These are phyloP conservation scores for Calonectria leucothoes DNA, from an alignment of 2,329 filamentous ascomycete genomes.

Conservation along the genomic window DNA sequence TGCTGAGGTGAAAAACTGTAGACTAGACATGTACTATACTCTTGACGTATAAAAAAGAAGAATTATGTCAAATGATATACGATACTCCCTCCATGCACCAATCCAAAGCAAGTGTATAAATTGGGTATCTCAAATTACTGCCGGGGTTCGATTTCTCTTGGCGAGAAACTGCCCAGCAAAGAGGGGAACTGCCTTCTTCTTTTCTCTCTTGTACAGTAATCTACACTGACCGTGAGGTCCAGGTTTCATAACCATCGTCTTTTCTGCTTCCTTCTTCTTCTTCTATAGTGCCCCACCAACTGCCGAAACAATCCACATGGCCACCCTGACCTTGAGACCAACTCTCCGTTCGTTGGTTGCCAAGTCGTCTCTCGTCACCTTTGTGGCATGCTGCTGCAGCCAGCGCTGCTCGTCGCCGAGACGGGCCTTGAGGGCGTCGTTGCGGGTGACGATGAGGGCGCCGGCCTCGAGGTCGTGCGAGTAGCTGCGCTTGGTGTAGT, in stretches of 20 bases:
- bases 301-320: conserved; percentile 92
- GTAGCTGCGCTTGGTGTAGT: conserved; percentile 96
- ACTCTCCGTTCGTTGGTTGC: conserved; percentile 85
- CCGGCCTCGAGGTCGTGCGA: conserved; percentile 92
- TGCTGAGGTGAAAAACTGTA: conserved; percentile 23
- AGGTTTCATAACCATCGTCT: not conserved
- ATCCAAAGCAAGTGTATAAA: not conserved
- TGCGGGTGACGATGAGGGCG: conserved; percentile 83
- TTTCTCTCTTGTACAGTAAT: conserved; percentile 25
- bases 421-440: conserved; percentile 76
- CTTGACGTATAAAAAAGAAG: conserved; percentile 39
- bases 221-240: conserved; percentile 20
- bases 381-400: conserved; percentile 79
- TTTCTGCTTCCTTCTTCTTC: not conserved
- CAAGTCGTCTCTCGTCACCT: conserved; percentile 82
- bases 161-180: not conserved
- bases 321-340: conserved; percentile 83
- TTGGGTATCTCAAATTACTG: conserved; percentile 26
- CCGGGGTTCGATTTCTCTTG: not conserved
- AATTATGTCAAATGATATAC: conserved; percentile 5
- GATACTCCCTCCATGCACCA: not conserved
- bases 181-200: not conserved
- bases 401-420: conserved; percentile 85
- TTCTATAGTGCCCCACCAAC: conserved; percentile 85
- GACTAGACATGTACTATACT: conserved; percentile 42